These are phyloP conservation scores for Cryptosporidium ubiquitum DNA, from an alignment of 169 alveolate genomes.

Conservation along the genomic window DNA sequence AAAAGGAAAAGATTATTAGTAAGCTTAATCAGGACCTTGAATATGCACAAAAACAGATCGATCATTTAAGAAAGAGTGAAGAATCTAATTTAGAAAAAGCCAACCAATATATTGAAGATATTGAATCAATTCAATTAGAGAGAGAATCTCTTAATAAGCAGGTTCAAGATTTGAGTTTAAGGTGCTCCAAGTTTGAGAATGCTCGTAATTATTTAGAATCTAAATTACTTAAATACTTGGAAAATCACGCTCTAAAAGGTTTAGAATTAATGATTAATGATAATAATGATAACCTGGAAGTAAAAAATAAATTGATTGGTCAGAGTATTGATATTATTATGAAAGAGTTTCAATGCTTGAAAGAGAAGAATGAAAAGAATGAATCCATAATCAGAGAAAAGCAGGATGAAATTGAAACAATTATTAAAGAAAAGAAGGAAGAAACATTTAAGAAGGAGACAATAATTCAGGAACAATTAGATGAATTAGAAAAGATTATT, in stretches of 20 bases:
- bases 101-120: neutral
- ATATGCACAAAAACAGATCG: neutral
- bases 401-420: neutral
- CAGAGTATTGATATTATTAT: slow-evolving; percentile 8
- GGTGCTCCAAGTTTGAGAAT: neutral
- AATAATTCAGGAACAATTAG: neutral
- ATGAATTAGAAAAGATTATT: neutral
- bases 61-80: neutral
- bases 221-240: neutral
- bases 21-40: slow-evolving; percentile 1
- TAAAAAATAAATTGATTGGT: neutral
- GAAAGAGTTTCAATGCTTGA: neutral
- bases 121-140: neutral
- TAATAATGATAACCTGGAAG: neutral
- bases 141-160: neutral
- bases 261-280: neutral
- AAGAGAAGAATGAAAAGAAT: slow-evolving; percentile 6
- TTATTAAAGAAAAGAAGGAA: neutral
- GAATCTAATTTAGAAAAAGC: neutral
- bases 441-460: neutral
- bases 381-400: neutral
- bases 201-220: neutral
- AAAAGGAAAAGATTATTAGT: neutral
- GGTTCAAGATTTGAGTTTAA: neutral
- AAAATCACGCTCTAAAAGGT: neutral